Evolutionary conservation across 2,329 filamentous ascomycete genomes (phyloP).

Genomic region (Nemania bipapillata): DNA sequence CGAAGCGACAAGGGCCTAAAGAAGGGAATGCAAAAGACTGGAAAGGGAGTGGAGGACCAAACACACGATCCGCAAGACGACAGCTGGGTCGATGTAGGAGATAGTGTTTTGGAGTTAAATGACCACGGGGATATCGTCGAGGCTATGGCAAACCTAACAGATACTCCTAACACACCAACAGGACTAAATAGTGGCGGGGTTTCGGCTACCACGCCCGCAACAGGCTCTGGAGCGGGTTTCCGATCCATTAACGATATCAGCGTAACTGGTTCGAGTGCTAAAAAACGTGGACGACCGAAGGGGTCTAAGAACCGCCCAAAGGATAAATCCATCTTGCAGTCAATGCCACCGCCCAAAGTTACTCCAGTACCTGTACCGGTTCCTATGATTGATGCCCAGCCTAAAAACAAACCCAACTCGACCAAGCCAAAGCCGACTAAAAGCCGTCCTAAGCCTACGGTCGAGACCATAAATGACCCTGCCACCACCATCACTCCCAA

Average conservation of each 20-base stretch:
- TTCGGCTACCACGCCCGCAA: slow-evolving; percentile 41
- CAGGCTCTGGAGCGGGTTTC: slow-evolving; percentile 47
- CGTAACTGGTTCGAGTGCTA: slow-evolving; percentile 47
- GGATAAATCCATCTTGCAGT: slow-evolving; percentile 43
- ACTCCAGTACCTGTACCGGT: slow-evolving; percentile 48
- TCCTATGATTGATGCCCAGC: slow-evolving; percentile 46
- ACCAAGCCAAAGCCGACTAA: slow-evolving; percentile 55
- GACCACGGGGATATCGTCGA: slow-evolving; percentile 49
- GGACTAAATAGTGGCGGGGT: slow-evolving; percentile 36
- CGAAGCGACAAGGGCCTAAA: slow-evolving; percentile 64
- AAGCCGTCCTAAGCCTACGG: slow-evolving; percentile 50
- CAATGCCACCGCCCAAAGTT: slow-evolving; percentile 47
- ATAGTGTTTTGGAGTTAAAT: slow-evolving; percentile 49
- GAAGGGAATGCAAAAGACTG: slow-evolving; percentile 54
- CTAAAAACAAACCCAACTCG: slow-evolving; percentile 47
- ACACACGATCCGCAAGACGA: slow-evolving; percentile 52
- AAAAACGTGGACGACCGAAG: slow-evolving; percentile 62
- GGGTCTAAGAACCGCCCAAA: slow-evolving; percentile 64
- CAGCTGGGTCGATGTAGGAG: slow-evolving; percentile 61
- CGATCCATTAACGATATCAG: slow-evolving; percentile 48
- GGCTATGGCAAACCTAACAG: slow-evolving; percentile 37
- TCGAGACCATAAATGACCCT: slow-evolving; percentile 35
- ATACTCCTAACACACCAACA: slow-evolving; percentile 43
- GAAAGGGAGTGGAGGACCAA: slow-evolving; percentile 39
- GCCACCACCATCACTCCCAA: slow-evolving; percentile 3